Conservation (phyloP, 2,329 filamentous ascomycete species). For the Talaromyces sp. region DNA sequence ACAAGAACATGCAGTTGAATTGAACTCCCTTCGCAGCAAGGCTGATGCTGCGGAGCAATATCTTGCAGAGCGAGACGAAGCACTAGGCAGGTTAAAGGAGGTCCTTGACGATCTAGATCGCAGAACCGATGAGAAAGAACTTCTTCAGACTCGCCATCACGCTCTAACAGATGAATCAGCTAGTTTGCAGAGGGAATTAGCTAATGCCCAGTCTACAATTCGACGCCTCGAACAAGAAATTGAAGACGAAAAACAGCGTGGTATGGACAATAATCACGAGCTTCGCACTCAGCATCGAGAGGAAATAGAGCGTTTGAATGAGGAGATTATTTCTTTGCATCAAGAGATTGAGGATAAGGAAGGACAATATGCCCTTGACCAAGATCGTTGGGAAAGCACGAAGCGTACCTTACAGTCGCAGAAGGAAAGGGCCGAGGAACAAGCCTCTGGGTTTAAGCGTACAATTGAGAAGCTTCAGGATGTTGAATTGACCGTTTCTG, state of each 20-base stretch:
- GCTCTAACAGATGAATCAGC: slow-evolving; percentile 61
- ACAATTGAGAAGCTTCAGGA: slow-evolving; percentile 67
- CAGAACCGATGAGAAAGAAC: slow-evolving; percentile 58
- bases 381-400: slow-evolving; percentile 67
- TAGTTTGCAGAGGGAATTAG: slow-evolving; percentile 61
- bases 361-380: slow-evolving; percentile 64
- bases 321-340: slow-evolving; percentile 57
- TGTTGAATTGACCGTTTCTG: slow-evolving; percentile 61
- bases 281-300: slow-evolving; percentile 51
- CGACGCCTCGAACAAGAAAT: slow-evolving; percentile 47
- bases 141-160: slow-evolving; percentile 65
- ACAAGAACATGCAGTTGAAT: slow-evolving; percentile 34
- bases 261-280: slow-evolving; percentile 57
- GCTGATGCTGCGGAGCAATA: slow-evolving; percentile 43
- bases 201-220: slow-evolving; percentile 40
- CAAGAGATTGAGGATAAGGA: slow-evolving; percentile 65
- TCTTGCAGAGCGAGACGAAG: slow-evolving; percentile 38
- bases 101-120: slow-evolving; percentile 56
- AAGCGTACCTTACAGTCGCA: slow-evolving; percentile 61
- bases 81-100: slow-evolving; percentile 48
- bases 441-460: slow-evolving; percentile 61
- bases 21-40: slow-evolving; percentile 39
- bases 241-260: slow-evolving; percentile 53
- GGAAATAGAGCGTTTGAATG: slow-evolving; percentile 51
- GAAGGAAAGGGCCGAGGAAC: slow-evolving; percentile 62